Evolutionary conservation across 768 basidiomycete species (phyloP).

Genomic region (Pulveroboletus sp.): DNA sequence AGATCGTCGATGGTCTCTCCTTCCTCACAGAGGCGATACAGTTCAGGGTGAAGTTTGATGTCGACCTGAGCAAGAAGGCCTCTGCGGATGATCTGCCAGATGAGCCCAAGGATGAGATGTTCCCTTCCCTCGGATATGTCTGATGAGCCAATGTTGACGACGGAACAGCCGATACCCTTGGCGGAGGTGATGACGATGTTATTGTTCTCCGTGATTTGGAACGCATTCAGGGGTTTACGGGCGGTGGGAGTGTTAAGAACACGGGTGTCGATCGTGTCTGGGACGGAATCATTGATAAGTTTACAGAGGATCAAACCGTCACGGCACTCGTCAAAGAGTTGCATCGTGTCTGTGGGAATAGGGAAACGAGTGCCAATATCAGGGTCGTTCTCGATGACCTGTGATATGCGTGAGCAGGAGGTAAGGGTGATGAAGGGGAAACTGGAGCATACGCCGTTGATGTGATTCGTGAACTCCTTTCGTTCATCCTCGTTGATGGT

Average conservation of each 20-base stretch:
- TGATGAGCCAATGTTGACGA: constrained; percentile 94
- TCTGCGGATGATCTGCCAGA: constrained; percentile 97
- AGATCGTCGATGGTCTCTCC: constrained; percentile 97
- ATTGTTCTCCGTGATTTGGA: constrained; percentile 99
- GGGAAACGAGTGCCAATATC: constrained; percentile 82
- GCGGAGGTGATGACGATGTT: constrained; percentile 98
- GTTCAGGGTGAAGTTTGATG: constrained; percentile 96
- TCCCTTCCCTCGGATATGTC: constrained; percentile 93
- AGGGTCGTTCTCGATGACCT: constrained; percentile 90
- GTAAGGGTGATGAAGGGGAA: background rate
- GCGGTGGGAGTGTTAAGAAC: constrained; percentile 86
- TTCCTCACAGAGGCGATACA: constrained; percentile 94
- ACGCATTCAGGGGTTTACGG: constrained; percentile 87
- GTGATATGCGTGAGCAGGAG: constrained; percentile 8
- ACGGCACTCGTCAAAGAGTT: constrained; percentile 94
- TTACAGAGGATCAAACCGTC: constrained; percentile 97
- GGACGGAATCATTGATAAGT: constrained; percentile 98
- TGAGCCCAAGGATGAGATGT: constrained; percentile 94
- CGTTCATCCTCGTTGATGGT: constrained; percentile 98
- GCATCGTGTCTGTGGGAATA: constrained; percentile 96
- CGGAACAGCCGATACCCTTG: constrained; percentile 96
- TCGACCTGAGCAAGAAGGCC: constrained; percentile 93
- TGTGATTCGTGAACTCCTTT: constrained; percentile 95
- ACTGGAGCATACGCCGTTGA: constrained; percentile 73
- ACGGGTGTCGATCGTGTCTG: constrained; percentile 98